phyloP scores from a whole-genome alignment of 306 rosid genomes.

The Rosa persica region DNA sequence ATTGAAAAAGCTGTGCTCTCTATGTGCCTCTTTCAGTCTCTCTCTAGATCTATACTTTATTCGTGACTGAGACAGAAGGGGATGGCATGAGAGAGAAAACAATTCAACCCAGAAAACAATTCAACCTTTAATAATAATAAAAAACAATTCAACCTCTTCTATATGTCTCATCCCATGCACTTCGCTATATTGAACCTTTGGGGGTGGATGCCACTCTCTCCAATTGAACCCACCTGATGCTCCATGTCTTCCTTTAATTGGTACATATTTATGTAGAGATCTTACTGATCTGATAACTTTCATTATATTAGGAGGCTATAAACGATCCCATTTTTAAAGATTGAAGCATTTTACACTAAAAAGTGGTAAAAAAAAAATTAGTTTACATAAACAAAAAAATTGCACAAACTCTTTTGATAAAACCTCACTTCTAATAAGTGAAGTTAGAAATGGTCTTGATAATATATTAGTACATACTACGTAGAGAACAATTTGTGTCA shows the following conservation, averaged over 20 bases:
- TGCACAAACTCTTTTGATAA: no score
- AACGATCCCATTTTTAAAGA: neutral
- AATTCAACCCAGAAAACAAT: neutral
- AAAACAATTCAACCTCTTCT: neutral
- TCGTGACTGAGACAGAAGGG: neutral
- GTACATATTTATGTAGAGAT: neutral
- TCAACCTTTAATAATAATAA: no score
- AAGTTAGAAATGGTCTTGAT: no score
- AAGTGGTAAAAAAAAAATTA: neutral
- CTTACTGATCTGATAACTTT: neutral
- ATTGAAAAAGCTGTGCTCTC: neutral
- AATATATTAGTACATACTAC: no score
- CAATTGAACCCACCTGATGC: neutral
- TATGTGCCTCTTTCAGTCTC: neutral
- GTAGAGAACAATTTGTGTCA: no score
- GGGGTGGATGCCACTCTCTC: slow-evolving; percentile 5
- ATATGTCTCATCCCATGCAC: neutral
- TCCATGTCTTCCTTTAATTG: neutral
- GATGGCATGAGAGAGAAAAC: neutral
- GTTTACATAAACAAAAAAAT: no score
- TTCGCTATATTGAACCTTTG: neutral
- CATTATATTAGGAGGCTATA: neutral
- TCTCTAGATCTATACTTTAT: neutral
- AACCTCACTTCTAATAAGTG: no score
- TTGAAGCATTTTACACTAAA: no score